Base-by-base conservation (phyloP, 352 stramenopile species). In the Globisporangium okanoganense region DNA sequence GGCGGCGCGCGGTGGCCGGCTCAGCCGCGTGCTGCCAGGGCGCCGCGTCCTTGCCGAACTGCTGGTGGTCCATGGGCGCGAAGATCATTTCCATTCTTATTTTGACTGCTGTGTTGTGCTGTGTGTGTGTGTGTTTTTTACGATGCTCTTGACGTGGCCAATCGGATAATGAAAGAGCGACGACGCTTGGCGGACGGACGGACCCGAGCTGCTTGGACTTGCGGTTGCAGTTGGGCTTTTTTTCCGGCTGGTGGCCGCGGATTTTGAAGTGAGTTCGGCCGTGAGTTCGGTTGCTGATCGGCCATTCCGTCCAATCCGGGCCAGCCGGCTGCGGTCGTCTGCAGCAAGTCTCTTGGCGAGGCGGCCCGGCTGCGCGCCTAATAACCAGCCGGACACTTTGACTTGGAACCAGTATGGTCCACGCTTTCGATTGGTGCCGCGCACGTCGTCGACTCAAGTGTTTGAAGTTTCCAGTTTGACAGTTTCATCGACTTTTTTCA, bases 11-110 rank as follows among this genome's bases (percentile, higher is more conserved):
- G 24, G 35, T 13, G 10, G 35, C 35, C 7, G 60, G 65, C 49
- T 58, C n/a, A n/a, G n/a, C n/a, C n/a, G n/a, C 62, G 14, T 54
- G 52, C 41, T 64, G 58, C 69, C 68, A 69, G 45, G 63, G 69
- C 49, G 68, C 33, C 52, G 68, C 43, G 55, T 75, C 58, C 8
- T 60, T 60, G 49, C 61, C 66, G 54, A 77, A 75, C 35, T 77
- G 63, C 31, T 82, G 52, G 68, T 88, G 57, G 69, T 89, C 75
- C 57, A 86, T 54, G 2, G 77, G 79, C n/a, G 79, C 75, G 66
- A 89, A 73, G 61, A 87, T 76, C 64, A 82, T 80, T 58, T 89
- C 75, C 79, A 89, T 89, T 27, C 16, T 60, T 43, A 24, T 29
- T 25, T 24, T 52, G 45, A n/a, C 24, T 35, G 41, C 22, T 50